Conservation (phyloP, 192 early-diverging fungal species). For the Umbelopsis vinacea region DNA sequence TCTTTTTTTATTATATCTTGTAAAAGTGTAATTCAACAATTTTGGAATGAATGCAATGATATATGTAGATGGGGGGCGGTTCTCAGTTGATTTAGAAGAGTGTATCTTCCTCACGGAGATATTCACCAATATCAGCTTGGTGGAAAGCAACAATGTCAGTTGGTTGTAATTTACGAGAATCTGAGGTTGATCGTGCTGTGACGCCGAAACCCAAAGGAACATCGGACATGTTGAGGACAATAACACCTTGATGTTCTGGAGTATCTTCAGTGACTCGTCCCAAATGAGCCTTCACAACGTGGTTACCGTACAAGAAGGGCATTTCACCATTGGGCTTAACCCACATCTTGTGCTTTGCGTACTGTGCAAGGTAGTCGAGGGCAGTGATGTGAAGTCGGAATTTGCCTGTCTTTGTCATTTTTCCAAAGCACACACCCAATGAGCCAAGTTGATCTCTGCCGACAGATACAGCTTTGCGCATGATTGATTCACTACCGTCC, state of each 20-base stretch:
- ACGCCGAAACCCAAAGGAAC: constrained; percentile 97
- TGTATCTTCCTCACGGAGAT: constrained; percentile 80
- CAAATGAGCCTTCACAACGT: constrained; percentile 96
- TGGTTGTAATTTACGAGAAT: constrained; percentile 91
- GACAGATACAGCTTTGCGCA: constrained; percentile 84
- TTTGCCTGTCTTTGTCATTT: constrained; percentile 97
- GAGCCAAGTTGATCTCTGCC: constrained; percentile 87
- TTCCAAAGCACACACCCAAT: constrained; percentile 97
- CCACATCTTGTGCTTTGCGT: constrained; percentile 99
- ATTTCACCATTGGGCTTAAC: constrained; percentile 99
- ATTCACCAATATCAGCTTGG: constrained; percentile 98
- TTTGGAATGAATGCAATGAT: constrained; percentile 18
- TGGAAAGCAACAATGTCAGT: constrained; percentile 95
- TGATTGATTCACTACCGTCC: constrained; percentile 74
- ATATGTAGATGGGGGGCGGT: constrained; percentile 5
- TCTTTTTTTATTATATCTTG: constrained; percentile 2
- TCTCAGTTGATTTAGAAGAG: constrained; percentile 56
- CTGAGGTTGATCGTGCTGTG: constrained; percentile 90
- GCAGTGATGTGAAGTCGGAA: constrained; percentile 95
- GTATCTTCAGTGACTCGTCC: constrained; percentile 98
- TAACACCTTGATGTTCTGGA: constrained; percentile 96
- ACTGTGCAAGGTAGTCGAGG: constrained; percentile 91
- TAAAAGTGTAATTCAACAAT: constrained; percentile 19
- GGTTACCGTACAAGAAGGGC: constrained; percentile 98
- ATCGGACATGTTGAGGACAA: constrained; percentile 93